Evolutionary conservation across 176 grass and related monocot genomes (phyloP), one percentile per base, ranked within the genome.

Genomic region (Elaeis guineensis): DNA sequence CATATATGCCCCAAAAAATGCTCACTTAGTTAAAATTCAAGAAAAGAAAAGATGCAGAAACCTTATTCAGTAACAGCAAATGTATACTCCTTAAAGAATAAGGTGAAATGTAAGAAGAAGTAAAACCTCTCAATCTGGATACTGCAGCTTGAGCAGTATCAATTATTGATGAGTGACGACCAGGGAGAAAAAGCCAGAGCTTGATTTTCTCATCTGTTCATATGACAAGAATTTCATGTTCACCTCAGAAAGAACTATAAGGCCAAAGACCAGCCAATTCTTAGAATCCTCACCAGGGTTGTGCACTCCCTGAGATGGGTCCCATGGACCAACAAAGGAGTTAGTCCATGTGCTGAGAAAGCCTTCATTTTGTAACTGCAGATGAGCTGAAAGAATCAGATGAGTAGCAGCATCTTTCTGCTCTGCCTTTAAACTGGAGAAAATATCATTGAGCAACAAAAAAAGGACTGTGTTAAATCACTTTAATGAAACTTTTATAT

Each of bases 301-400:
- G 67, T 98, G 93, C 73, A 79, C 82, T 25, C 93, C 93, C 72
- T 98, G 93, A 77, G 93, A 98, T 65, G 93, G 93, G 72, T 98
- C 93, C 93, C 93, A 98, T 63, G 93, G 93, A 64, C 93, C 93
- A 92, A 98, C 87, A 85, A 98, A 98, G 16, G 93, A 98, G 69
- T 92, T 98, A 2, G 87, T 89, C 93, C 93, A 98, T 53, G 93
- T 83, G 78, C 81, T 89, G 52, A 92, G 69, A 71, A 86, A 82
- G 52, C 93, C 81, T 86, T 98, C 87, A 71, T 76, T 92, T 67
- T 92, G 93, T 75, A 98, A 63, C 24, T 73, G 84, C 58, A 98
- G 81, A 62, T 92, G 78, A 21, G 84, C 93, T 16, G 79, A 81
- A 25, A 98, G 72, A 32, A 98, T 73, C 58, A 75, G 64, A 74